These are phyloP conservation scores for Lepiota venenata DNA, from an alignment of 768 basidiomycete species.

Conservation along the genomic window DNA sequence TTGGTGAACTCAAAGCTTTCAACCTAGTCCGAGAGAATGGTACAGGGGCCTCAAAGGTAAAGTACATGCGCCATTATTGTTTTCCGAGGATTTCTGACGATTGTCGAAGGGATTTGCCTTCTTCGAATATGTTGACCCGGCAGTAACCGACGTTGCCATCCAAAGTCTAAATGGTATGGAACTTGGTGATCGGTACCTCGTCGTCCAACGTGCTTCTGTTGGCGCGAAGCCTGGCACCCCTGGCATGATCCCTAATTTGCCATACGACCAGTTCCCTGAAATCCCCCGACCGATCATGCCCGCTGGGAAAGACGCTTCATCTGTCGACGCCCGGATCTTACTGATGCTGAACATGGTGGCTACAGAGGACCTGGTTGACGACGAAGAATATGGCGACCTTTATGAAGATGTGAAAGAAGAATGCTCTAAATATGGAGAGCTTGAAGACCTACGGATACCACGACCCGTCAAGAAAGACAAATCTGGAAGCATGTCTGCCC, in stretches of 20 bases:
- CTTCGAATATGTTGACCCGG: slow-evolving; percentile 93
- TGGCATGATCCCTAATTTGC: slow-evolving; percentile 64
- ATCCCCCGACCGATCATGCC: slow-evolving; percentile 89
- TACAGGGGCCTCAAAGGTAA: slow-evolving; percentile 83
- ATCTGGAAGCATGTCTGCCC: slow-evolving; percentile 60
- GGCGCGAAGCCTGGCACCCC: slow-evolving; percentile 77
- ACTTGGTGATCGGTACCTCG: slow-evolving; percentile 90
- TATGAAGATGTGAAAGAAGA: slow-evolving; percentile 94
- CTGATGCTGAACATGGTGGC: slow-evolving; percentile 99
- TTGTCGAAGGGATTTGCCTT: slow-evolving; percentile 89
- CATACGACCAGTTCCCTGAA: slow-evolving; percentile 78
- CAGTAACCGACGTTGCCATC: slow-evolving; percentile 92
- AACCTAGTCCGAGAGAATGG: slow-evolving; percentile 95
- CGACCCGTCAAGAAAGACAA: slow-evolving; percentile 86
- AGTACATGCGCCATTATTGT: slow-evolving; percentile 12
- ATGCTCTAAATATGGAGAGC: slow-evolving; percentile 73
- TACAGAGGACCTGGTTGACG: slow-evolving; percentile 84
- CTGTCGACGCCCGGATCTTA: slow-evolving; percentile 75
- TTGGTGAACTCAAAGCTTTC: slow-evolving; percentile 97
- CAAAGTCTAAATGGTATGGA: slow-evolving; percentile 97
- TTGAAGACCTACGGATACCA: slow-evolving; percentile 87
- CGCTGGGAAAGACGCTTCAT: slow-evolving; percentile 55
- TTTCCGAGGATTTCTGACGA: slow-evolving; percentile 2
- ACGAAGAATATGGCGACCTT: slow-evolving; percentile 91
- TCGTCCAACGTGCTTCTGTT: slow-evolving; percentile 95